Conservation (phyloP, 2,329 filamentous ascomycete genomes). For the Cladophialophora immunda region DNA sequence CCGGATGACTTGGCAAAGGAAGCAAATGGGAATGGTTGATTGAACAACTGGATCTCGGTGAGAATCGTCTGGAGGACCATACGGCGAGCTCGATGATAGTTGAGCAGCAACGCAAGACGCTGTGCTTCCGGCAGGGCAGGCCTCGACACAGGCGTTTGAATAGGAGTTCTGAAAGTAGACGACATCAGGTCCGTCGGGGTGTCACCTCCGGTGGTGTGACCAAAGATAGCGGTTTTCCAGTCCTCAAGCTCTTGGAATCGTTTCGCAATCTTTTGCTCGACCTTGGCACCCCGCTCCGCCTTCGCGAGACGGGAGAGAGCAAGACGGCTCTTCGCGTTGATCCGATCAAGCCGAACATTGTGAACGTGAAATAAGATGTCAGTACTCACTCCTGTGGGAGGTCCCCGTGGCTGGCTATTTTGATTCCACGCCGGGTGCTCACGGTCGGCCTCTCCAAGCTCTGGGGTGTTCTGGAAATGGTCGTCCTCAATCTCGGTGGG, state of each 20-base stretch:
- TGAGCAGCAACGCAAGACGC: slow-evolving; percentile 24
- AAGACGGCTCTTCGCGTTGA: slow-evolving; percentile 26
- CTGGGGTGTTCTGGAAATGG: neutral
- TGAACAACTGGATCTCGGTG: slow-evolving; percentile 18
- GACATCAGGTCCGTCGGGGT: slow-evolving; percentile 11
- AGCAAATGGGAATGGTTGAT: slow-evolving; percentile 16
- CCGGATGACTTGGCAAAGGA: slow-evolving; percentile 25
- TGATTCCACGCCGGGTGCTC: neutral
- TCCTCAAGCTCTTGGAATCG: slow-evolving; percentile 26
- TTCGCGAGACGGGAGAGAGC: slow-evolving; percentile 16
- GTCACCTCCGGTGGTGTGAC: neutral
- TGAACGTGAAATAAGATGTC: slow-evolving; percentile 21
- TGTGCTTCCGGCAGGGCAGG: slow-evolving; percentile 15
- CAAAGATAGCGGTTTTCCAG: slow-evolving; percentile 22
- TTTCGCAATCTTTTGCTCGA: slow-evolving; percentile 25
- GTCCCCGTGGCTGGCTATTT: neutral
- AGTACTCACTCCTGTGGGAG: neutral
- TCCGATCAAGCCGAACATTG: slow-evolving; percentile 18
- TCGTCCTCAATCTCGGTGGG: slow-evolving; percentile 19
- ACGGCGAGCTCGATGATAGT: slow-evolving; percentile 25
- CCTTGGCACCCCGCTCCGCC: neutral
- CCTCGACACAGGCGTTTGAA: slow-evolving; percentile 14
- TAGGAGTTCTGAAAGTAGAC: slow-evolving; percentile 9
- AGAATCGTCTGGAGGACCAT: slow-evolving; percentile 23
- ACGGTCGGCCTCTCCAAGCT: neutral